phyloP scores from a whole-genome alignment of 2,329 filamentous ascomycete genomes.

The Paecilomyces variotii region DNA sequence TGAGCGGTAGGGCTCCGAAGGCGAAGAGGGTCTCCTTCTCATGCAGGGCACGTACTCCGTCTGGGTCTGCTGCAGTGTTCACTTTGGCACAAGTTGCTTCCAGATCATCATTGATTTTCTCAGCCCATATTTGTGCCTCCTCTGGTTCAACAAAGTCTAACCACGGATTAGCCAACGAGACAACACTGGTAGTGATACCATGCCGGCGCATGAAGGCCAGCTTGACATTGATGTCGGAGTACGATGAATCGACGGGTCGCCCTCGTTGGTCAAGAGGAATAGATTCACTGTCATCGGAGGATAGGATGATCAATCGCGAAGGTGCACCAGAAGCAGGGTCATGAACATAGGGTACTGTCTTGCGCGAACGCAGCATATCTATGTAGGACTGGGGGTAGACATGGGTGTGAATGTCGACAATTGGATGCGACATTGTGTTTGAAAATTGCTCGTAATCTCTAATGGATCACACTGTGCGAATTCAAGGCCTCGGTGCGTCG shows the following conservation, averaged over 20 bases:
- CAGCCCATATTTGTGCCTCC: slow-evolving; percentile 57
- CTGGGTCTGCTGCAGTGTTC: slow-evolving; percentile 17
- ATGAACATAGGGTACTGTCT: slow-evolving; percentile 37
- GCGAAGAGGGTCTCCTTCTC: slow-evolving; percentile 66
- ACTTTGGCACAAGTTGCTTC: slow-evolving; percentile 57
- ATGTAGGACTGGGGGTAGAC: slow-evolving; percentile 55
- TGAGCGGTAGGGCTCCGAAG: slow-evolving; percentile 74
- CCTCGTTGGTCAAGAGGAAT: slow-evolving; percentile 48
- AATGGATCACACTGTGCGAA: too few species aligned
- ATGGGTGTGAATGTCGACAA: slow-evolving; percentile 57
- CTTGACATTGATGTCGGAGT: slow-evolving; percentile 72
- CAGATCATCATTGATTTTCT: slow-evolving; percentile 69
- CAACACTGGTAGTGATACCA: slow-evolving; percentile 70
- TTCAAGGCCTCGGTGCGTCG: too few species aligned
- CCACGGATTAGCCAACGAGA: slow-evolving; percentile 91
- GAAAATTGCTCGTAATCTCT: neutral
- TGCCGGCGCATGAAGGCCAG: slow-evolving; percentile 83
- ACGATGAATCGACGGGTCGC: slow-evolving; percentile 74
- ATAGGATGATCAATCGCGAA: slow-evolving; percentile 39
- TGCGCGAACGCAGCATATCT: slow-evolving; percentile 47
- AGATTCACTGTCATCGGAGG: slow-evolving; percentile 37
- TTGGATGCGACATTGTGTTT: slow-evolving; percentile 24
- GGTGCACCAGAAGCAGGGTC: slow-evolving; percentile 25
- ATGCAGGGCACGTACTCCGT: slow-evolving; percentile 10
- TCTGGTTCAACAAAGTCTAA: slow-evolving; percentile 66